Base-by-base conservation (phyloP, 2,329 filamentous ascomycete genomes). In the Chaetomium strumarium region DNA sequence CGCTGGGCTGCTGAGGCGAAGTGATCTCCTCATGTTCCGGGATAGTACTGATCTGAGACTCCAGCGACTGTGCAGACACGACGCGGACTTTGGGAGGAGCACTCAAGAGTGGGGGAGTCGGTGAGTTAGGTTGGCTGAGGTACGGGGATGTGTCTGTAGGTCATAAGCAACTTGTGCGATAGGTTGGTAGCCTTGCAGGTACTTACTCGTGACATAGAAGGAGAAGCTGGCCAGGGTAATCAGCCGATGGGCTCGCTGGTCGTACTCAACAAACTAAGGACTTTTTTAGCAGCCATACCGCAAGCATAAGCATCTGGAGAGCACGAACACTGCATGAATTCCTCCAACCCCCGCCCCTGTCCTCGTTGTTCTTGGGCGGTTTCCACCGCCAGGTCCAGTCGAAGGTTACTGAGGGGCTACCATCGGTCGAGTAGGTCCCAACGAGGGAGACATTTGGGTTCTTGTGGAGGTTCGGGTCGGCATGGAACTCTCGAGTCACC, bases 361-460 rank as follows among this genome's bases (percentile, higher is more conserved):
- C 91, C 66, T 96, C 91, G 14, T 74, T 72, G 13, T 74, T 65
- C 75, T 90, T 95, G 36, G 93, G 93, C 9, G 93, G 89, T 66
- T 87, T 90, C 90, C 92, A 99, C 75, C 86, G 93, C 93, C 93
- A 99, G 8, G 86, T 85, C 90, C 92, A 99, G 59, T 92, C 86
- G 66, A 96, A 96, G 33, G 90, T 84, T 30, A 95, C 85, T 1
- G 89, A 92, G 7, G 86, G 75, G 63, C 77, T 88, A n/a, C 92
- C 91, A 31, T 79, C 83, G 0, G 93, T 99, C 2, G 81, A 79
- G 66, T 87, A 96, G 67, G 96, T 90, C 3, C 93, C 93, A n/a
- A 99, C 85, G 41, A 97, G 78, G 64, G 95, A 87, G 37, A 99
- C 93, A 66, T 97, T 97, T 50, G 90, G 80, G 66, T 96, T 97